Evolutionary conservation across 129 eudicot species (phyloP).

Genomic region (Artemisia annua): DNA sequence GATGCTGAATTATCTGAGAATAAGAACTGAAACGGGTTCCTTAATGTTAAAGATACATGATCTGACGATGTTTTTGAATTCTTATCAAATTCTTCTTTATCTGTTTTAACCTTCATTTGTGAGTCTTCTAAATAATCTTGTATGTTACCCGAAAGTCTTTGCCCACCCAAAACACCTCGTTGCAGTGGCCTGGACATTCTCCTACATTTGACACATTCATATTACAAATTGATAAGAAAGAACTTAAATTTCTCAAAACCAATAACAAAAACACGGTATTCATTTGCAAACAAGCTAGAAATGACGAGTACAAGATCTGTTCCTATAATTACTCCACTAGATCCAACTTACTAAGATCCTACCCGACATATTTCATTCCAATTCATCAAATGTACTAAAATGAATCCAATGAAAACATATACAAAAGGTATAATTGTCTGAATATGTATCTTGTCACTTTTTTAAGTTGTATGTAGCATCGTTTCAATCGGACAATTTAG

Average conservation of each 20-base stretch:
- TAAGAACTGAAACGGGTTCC: conserved; percentile 56
- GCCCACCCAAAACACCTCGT: conserved; percentile 47
- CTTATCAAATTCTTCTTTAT: conserved; percentile 68
- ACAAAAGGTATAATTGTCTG: too few relatives aligned
- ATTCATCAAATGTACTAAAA: not conserved
- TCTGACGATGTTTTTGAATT: conserved; percentile 37
- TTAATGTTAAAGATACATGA: conserved; percentile 44
- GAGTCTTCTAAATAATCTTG: conserved; percentile 70
- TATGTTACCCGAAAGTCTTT: conserved; percentile 53
- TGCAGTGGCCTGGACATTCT: conserved; percentile 89
- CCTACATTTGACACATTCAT: conserved; percentile 30
- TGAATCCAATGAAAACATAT: not conserved
- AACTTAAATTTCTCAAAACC: not conserved
- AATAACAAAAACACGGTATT: not conserved
- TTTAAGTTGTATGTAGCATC: too few relatives aligned
- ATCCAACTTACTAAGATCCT: not conserved
- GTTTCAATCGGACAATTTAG: too few relatives aligned
- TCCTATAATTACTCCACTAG: conserved; percentile 14
- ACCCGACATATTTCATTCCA: not conserved
- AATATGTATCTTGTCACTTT: too few relatives aligned
- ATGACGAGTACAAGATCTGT: conserved; percentile 10
- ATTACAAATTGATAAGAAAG: not conserved
- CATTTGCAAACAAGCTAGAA: not conserved
- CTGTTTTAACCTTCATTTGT: conserved; percentile 73
- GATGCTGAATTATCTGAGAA: conserved; percentile 50